Percentiles rank a stretch among this genome's conserved stretches.
These are phyloP conservation scores for Clarireedia homoeocarpa DNA, from an alignment of 2,329 filamentous ascomycete species.

Conservation along the genomic window DNA sequence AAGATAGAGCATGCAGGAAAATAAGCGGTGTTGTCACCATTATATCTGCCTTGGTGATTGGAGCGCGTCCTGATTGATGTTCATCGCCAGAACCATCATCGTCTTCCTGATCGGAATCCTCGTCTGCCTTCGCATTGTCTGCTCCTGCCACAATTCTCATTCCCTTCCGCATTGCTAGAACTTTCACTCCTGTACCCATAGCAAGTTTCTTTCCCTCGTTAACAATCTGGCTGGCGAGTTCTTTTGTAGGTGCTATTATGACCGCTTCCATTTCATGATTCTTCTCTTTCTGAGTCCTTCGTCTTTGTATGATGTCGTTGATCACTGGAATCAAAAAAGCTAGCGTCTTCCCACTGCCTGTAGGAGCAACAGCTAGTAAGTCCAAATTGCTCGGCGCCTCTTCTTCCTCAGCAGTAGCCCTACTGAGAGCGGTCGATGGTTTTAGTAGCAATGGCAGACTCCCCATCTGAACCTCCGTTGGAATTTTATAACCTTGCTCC, in stretches of 20 bases:
- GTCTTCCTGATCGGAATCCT: conserved; percentile 29
- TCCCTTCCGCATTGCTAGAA: conserved; percentile 78
- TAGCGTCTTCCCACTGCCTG: conserved; percentile 92
- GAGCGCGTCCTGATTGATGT: conserved; percentile 38
- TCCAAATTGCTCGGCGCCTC: conserved; percentile 43
- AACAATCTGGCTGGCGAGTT: conserved; percentile 71
- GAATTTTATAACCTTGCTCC: conserved; percentile 76
- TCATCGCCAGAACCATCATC: conserved; percentile 31
- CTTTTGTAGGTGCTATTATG: conserved; percentile 71
- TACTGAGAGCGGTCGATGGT: conserved; percentile 42
- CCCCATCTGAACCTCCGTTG: conserved; percentile 90
- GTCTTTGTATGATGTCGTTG: conserved; percentile 59
- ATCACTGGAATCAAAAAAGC: conserved; percentile 86
- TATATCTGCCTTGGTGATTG: conserved; percentile 66
- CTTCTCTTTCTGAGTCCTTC: conserved; percentile 30
- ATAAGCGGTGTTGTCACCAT: conserved; percentile 74
- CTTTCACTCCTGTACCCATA: conserved; percentile 66
- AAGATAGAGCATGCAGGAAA: conserved; percentile 64
- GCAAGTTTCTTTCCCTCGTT: conserved; percentile 81
- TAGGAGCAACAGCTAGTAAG: conserved; percentile 83
- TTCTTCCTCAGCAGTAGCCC: conserved; percentile 27
- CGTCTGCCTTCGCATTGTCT: conserved; percentile 32
- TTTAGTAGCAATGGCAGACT: conserved; percentile 71
- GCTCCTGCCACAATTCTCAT: conserved; percentile 54
- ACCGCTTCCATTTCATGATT: conserved; percentile 55